Evolutionary conservation across 2,329 filamentous ascomycete species (phyloP).

Genomic region (Xylariaceae sp.): DNA sequence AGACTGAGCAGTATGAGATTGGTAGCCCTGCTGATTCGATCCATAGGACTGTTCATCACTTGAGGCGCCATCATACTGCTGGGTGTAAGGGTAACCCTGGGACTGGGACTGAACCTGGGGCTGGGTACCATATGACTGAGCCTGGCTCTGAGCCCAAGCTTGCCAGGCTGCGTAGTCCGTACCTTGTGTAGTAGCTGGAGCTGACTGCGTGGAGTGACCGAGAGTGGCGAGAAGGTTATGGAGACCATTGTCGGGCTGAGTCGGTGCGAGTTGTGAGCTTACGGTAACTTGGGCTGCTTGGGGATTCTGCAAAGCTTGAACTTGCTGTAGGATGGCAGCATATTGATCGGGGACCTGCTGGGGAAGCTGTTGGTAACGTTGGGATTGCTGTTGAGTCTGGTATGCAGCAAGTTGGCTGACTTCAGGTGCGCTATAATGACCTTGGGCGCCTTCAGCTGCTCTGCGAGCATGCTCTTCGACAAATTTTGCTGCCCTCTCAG

Average conservation of each 20-base stretch:
- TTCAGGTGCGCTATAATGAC: conserved; percentile 10
- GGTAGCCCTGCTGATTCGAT: conserved; percentile 20
- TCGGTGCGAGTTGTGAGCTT: conserved; percentile 23
- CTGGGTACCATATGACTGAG: conserved; percentile 17
- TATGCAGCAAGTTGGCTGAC: conserved; percentile 13
- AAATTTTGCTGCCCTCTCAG: conserved; percentile 44
- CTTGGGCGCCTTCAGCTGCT: conserved; percentile 24
- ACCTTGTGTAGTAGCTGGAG: conserved; percentile 20
- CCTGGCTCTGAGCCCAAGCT: conserved; percentile 32
- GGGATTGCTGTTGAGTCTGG: conserved; percentile 26
- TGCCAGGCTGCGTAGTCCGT: conserved; percentile 26
- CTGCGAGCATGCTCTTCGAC: conserved; percentile 43
- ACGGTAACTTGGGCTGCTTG: conserved; percentile 27
- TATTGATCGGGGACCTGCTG: conserved; percentile 30
- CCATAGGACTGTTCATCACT: conserved; percentile 16
- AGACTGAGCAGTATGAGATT: no score
- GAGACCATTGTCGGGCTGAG: conserved; percentile 34
- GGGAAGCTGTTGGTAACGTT: conserved; percentile 26
- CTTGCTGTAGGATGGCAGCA: conserved; percentile 37
- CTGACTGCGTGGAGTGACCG: conserved; percentile 21
- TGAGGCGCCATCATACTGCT: conserved; percentile 12
- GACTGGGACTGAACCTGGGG: conserved; percentile 15
- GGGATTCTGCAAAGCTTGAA: conserved; percentile 32
- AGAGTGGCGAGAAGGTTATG: conserved; percentile 37
- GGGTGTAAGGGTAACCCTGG: conserved; percentile 20